Base-by-base conservation (phyloP, 495 filamentous ascomycete species). In the Penicillium daleae region DNA sequence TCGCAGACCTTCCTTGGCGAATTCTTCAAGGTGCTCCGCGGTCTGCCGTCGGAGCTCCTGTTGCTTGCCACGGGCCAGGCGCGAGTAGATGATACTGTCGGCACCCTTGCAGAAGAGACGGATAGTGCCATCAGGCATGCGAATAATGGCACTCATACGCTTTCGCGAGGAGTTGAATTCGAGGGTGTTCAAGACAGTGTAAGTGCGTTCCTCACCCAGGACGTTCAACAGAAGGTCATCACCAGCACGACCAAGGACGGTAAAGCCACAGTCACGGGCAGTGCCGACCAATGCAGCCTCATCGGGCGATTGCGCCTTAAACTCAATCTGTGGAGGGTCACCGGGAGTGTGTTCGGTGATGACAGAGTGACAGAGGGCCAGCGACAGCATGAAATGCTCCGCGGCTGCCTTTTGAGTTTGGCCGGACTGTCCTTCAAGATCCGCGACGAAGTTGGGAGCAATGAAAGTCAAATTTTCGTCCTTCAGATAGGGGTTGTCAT, bases 111-210 rank as follows among this genome's bases (percentile, higher is more conserved):
- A 99, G 73, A 96, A 96, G 1, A 99, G 85, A 29, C 93, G 82
- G 54, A 99, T 97, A 62, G 85, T 88, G 39, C 93, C 93, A 70
- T 97, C 87, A 4, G 96, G 96, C 94, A 98, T 98, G 59, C 89
- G 87, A 44, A 99, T 89, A 61, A 99, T 97, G 1, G 95, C 90
- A 75, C 96, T 98, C 96, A 99, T 99, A 59, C 96, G 87, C 75
- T 99, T 99, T 67, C 96, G 83, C 8, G 91, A 89, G 4, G 95
- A 98, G 76, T 98, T 98, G 81, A 99, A 99, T 71, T 99, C 96
- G 40, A 99, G 86, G 6, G 91, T 97, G 74, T 96, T 98, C 39
- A 99, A 84, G 22, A 99, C 90, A 10, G 87, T 88, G 70, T 91
- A 99, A 46, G 91, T 86, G 59, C 82, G 83, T 62, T 97, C 91